phyloP scores from a whole-genome alignment of 1,139 yeast species.

The Diutina siamensis region DNA sequence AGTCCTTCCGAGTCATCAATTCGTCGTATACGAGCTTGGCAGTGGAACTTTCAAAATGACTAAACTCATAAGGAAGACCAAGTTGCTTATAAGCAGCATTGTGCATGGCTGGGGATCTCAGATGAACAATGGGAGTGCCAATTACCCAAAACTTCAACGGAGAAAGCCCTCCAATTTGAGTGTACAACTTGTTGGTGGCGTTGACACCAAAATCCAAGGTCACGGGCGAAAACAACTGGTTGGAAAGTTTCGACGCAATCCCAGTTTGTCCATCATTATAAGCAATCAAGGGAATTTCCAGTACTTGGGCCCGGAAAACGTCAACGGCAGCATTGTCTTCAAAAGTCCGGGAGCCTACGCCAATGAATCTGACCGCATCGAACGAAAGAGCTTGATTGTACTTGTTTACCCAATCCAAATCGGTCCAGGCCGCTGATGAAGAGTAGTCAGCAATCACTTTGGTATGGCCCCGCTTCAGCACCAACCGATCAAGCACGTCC shows the following conservation, averaged over 20 bases:
- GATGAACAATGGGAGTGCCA: constrained; percentile 77
- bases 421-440: constrained; percentile 56
- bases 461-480: constrained; percentile 40
- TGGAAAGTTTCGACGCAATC: constrained; percentile 67
- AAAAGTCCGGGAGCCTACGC: constrained; percentile 45
- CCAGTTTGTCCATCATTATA: constrained; percentile 75
- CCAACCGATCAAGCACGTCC: constrained; percentile 19
- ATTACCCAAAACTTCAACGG: constrained; percentile 59
- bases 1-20: constrained; percentile 30
- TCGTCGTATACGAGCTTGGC: constrained; percentile 39
- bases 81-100: constrained; percentile 60
- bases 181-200: constrained; percentile 48
- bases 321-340: constrained; percentile 66
- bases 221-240: constrained; percentile 70
- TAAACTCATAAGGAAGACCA: constrained; percentile 71
- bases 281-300: constrained; percentile 59
- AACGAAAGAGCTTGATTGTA: constrained; percentile 55
- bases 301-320: constrained; percentile 44
- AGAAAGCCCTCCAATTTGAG: constrained; percentile 51
- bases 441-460: constrained; percentile 76
- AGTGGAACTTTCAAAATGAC: constrained; percentile 53
- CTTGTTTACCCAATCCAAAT: constrained; percentile 62
- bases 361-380: constrained; percentile 78
- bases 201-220: constrained; percentile 48
- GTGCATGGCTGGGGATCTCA: constrained; percentile 82